Base-by-base conservation (phyloP, 768 basidiomycete species). In the Rossbeevera mucosa region DNA sequence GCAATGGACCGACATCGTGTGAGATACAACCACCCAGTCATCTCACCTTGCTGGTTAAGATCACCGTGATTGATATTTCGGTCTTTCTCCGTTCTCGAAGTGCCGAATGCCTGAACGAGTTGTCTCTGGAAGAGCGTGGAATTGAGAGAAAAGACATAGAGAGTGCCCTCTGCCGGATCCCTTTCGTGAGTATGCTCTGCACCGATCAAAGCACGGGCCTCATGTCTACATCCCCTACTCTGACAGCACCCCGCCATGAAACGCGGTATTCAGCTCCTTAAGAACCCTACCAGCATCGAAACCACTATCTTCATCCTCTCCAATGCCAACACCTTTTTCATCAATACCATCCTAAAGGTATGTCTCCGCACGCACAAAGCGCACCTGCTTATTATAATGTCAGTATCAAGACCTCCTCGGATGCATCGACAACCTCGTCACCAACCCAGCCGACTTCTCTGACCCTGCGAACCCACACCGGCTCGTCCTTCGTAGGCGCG, bases 1-100 rank as follows among this genome's bases (percentile, higher is more conserved):
- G 22, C 91, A 96, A 65, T 99, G 93, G 87, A 97, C 94, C 3
- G 96, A 98, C 74, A 80, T 96, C 33, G 83, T 97, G 95, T 97
- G 70, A 72, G 83, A n/a, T 2, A 20, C 20, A 12, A 21, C 21
- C 20, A 18, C 40, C 20, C 12, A 5, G 13, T 21, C 20, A 12
- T 36, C n/a, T 36, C n/a, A 8, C 16, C 31, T 31, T 31, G 16
- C 33, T n/a, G 33, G 33, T 33, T n/a, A n/a, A 36, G 33, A 36
- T 33, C 31, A 8, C 31, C 31, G 31, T 33, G 16, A 33, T n/a
- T 36, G 33, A 36, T n/a, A 8, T 36, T 14, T 11, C 33, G 16
- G 1, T 16, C 36, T 38, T 20, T 8, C 42, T 24, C 16, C 22
- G 22, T 16, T 59, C 45, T 29, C n/a, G 13, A 57, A 87, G 88